Base-by-base conservation (phyloP, 202 grass and related monocot genomes). In the Miscanthus sacchariflorus region DNA sequence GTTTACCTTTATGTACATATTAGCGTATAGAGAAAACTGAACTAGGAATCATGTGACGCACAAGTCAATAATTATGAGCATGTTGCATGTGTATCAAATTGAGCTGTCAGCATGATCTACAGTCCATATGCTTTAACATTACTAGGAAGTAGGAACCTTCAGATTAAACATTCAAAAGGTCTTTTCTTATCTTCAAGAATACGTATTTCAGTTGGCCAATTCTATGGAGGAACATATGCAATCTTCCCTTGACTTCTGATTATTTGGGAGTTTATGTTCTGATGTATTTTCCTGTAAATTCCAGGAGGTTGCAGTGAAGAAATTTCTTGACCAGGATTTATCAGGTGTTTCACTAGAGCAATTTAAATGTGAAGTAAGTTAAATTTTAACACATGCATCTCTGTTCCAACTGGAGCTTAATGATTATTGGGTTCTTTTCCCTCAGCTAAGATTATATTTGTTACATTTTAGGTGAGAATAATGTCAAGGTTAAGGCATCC, bases 231-330 rank as follows among this genome's bases (percentile, higher is more conserved):
- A 72, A 79, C 48, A 77, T 19, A 71, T 82, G 19, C 12, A 88
- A 19, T 50, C 9, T 76, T n/a, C 35, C 35, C 77, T 64, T 39
- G n/a, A 39, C 64, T 85, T 56, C 72, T 66, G 58, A 78, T 13
- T 67, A 59, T 77, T 88, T 39, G 13, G 68, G 45, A 45, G 25
- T 68, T 91, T 85, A 36, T 7, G 6, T 49, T 89, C 61, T 79
- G 43, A 89, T 81, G 43, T 70, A 35, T 70, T 84, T 39, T 80
- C 71, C 33, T 45, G 84, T 80, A 44, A 85, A 81, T 88, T 38
- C 54, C 90, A 99, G 97, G 97, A 99, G 85, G 97, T 99, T 93
- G 97, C 97, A 5, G 94, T 99, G 66, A 99, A 99, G 84, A 99
- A 97, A 86, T 99, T 99, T 83, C 91, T 99, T 87, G 94, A 96